phyloP scores from a whole-genome alignment of 441 rosid species.

The Populus hybrid region DNA sequence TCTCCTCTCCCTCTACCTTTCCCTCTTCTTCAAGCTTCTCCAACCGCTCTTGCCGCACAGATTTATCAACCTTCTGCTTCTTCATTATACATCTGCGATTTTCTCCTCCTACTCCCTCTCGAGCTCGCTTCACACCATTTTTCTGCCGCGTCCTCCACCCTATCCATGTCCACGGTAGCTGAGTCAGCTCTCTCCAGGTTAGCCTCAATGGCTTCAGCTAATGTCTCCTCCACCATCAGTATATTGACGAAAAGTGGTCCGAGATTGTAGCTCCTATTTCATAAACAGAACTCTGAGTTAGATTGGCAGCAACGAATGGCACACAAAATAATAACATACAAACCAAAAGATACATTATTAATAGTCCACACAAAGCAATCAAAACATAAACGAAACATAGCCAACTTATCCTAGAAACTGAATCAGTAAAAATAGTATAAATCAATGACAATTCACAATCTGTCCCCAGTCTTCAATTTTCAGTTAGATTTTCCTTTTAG shows the following conservation, averaged over 20 bases:
- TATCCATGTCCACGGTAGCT: constrained; percentile 50
- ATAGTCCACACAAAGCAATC: not conserved
- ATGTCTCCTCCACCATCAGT: constrained; percentile 51
- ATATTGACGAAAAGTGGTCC: too few species aligned
- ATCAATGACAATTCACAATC: not conserved
- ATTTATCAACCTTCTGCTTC: constrained; percentile 12
- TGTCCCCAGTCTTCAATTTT: not conserved
- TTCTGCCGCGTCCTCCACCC: constrained; percentile 31
- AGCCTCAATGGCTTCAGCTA: constrained; percentile 36
- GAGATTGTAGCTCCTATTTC: not conserved
- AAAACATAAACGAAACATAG: too few species aligned
- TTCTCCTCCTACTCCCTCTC: constrained; percentile 22
- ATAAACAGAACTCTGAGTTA: not conserved
- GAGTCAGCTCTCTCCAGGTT: constrained; percentile 26
- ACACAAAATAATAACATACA: not conserved
- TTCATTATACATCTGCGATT: not conserved
- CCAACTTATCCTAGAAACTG: too few species aligned
- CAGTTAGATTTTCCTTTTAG: not conserved
- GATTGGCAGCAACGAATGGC: not conserved
- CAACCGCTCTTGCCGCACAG: not conserved
- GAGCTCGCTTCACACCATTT: constrained; percentile 49
- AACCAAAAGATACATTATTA: not conserved
- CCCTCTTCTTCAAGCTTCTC: constrained; percentile 24
- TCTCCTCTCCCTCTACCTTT: constrained; percentile 29
- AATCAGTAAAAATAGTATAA: too few species aligned